phyloP scores from a whole-genome alignment of 345 rosid genomes.

The Hevea brasiliensis region DNA sequence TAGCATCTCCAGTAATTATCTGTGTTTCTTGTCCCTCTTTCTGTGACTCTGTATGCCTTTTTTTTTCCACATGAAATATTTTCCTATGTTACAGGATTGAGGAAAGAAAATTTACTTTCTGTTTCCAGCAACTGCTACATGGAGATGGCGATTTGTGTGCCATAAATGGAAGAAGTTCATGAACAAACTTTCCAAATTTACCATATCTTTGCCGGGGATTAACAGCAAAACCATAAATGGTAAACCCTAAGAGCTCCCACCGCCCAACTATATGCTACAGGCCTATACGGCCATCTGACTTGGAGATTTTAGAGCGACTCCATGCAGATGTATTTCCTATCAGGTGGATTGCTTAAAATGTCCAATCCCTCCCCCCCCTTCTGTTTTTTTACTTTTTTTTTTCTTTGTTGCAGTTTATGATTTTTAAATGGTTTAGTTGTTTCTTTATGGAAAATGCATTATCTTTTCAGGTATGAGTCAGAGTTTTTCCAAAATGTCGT shows the following conservation, averaged over 20 bases:
- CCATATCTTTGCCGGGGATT: conserved; percentile 48
- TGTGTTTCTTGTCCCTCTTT: neutral
- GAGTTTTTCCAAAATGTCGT: conserved; percentile 93
- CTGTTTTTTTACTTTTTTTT: neutral
- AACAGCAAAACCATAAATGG: conserved; percentile 48
- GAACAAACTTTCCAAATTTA: conserved; percentile 29
- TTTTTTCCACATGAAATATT: neutral
- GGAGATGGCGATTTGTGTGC: conserved; percentile 37
- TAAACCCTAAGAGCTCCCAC: conserved; percentile 40
- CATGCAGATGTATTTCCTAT: conserved; percentile 82
- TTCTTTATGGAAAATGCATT: conserved; percentile 18
- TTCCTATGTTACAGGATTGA: conserved; percentile 18
- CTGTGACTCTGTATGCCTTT: neutral
- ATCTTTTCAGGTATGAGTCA: conserved; percentile 75
- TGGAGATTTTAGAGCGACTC: conserved; percentile 64
- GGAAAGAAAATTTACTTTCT: conserved; percentile 7
- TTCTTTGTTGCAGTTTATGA: conserved; percentile 12
- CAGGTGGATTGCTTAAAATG: conserved; percentile 40
- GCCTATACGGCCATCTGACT: conserved; percentile 71
- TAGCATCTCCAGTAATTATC: neutral
- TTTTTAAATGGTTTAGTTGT: conserved; percentile 7
- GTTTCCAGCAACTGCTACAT: conserved; percentile 28
- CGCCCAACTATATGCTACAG: conserved; percentile 69
- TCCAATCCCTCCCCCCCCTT: neutral
- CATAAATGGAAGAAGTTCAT: conserved; percentile 48